phyloP scores from a whole-genome alignment of 371 early-diverging fungal genomes.

The Mortierella sp. region DNA sequence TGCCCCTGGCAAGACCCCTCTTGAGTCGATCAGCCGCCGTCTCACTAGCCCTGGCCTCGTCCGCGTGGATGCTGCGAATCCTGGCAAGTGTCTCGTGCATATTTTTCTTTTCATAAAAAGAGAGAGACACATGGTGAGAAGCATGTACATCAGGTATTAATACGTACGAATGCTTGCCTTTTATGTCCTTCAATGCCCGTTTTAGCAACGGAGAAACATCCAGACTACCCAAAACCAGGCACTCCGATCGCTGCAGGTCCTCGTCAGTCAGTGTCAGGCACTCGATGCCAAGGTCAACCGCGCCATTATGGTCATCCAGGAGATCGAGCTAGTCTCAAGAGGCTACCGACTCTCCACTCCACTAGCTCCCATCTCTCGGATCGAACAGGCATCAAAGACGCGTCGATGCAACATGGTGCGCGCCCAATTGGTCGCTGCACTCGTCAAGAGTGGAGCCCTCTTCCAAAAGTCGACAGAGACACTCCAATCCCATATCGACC shows the following conservation, averaged over 20 bases:
- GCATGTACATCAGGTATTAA: background rate
- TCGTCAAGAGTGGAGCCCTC: constrained; percentile 42
- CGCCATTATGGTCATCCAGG: constrained; percentile 73
- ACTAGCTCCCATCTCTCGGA: constrained; percentile 72
- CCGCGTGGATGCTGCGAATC: constrained; percentile 49
- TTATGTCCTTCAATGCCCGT: background rate
- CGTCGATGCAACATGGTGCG: constrained; percentile 63
- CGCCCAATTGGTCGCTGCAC: constrained; percentile 46
- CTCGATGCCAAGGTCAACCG: constrained; percentile 71
- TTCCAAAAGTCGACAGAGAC: constrained; percentile 53
- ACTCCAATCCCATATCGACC: constrained; percentile 53
- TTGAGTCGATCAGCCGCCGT: constrained; percentile 33
- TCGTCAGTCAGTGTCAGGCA: constrained; percentile 64
- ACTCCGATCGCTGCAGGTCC: constrained; percentile 58
- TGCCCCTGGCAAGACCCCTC: constrained; percentile 31
- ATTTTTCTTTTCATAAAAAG: background rate
- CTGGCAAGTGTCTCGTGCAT: constrained; percentile 20
- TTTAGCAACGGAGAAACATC: constrained; percentile 62
- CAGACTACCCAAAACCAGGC: constrained; percentile 64
- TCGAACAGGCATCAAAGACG: constrained; percentile 68
- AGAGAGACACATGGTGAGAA: background rate
- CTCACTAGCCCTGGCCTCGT: constrained; percentile 34
- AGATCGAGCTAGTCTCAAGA: constrained; percentile 78
- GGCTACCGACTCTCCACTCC: constrained; percentile 76
- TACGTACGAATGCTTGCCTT: background rate